A percentile compares a stretch with the other conserved stretches of the same genome.
These are phyloP conservation scores for Aureobasidium mangrovei DNA, from an alignment of 2,329 filamentous ascomycete species.

Conservation along the genomic window DNA sequence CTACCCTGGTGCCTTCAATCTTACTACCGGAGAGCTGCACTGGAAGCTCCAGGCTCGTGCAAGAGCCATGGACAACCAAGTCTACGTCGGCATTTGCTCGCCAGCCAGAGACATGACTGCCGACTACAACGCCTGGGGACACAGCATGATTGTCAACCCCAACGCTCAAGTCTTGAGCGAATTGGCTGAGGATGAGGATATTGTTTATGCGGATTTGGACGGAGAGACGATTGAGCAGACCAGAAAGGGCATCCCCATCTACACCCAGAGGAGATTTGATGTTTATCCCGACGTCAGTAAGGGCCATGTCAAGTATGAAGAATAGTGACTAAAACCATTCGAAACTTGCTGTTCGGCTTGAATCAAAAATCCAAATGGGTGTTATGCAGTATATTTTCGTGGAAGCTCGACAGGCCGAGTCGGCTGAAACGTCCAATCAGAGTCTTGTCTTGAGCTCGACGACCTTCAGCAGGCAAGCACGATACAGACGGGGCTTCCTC, in stretches of 20 bases:
- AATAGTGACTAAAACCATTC: slow-evolving; percentile 16
- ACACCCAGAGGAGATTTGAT: slow-evolving; percentile 81
- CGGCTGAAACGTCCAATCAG: no score
- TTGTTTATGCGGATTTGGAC: slow-evolving; percentile 64
- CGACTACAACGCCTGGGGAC: slow-evolving; percentile 82
- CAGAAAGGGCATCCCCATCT: slow-evolving; percentile 75
- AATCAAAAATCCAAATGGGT: no score
- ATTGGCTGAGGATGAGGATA: slow-evolving; percentile 68
- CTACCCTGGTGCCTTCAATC: slow-evolving; percentile 96
- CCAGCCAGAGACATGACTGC: slow-evolving; percentile 72
- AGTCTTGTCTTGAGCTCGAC: no score
- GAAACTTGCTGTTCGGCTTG: no score
- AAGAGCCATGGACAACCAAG: slow-evolving; percentile 84
- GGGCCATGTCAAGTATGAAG: slow-evolving; percentile 35
- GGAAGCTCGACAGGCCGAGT: no score
- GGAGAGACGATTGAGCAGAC: slow-evolving; percentile 62
- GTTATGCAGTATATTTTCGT: no score
- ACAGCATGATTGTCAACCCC: slow-evolving; percentile 81
- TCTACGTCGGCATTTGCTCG: slow-evolving; percentile 87
- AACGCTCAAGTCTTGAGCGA: slow-evolving; percentile 74
- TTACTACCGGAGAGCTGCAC: slow-evolving; percentile 84
- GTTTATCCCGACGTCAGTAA: slow-evolving; percentile 85
- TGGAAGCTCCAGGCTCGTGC: slow-evolving; percentile 79
- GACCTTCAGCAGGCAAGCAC: no score
- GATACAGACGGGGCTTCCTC: no score